A percentile compares a stretch with the other conserved stretches of the same genome.
phyloP scores from a whole-genome alignment of 768 basidiomycete species.

The Leccinum olivaceopallidum region DNA sequence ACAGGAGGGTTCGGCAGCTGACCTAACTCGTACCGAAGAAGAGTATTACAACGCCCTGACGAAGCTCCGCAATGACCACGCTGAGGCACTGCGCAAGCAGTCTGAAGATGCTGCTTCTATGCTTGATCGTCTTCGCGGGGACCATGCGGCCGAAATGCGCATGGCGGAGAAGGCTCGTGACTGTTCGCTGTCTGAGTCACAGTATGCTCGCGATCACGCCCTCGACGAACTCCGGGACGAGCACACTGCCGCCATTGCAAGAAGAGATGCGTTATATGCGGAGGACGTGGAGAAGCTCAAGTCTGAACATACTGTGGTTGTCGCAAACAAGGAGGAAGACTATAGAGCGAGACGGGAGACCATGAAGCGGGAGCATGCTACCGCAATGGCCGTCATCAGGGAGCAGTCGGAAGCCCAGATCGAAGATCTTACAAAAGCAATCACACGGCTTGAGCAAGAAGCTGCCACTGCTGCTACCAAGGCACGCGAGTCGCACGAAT shows the following conservation, averaged over 20 bases:
- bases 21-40: slow-evolving; percentile 70
- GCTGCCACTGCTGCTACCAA: slow-evolving; percentile 36
- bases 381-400: slow-evolving; percentile 30
- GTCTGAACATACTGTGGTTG: slow-evolving; percentile 55
- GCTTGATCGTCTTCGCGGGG: slow-evolving; percentile 72
- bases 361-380: slow-evolving; percentile 38
- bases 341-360: slow-evolving; percentile 40
- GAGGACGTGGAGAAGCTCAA: slow-evolving; percentile 69
- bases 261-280: slow-evolving; percentile 63
- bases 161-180: slow-evolving; percentile 75
- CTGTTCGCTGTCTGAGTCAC: slow-evolving; percentile 72
- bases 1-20: slow-evolving; percentile 56
- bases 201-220: slow-evolving; percentile 61
- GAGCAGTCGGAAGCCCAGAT: slow-evolving; percentile 45
- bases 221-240: slow-evolving; percentile 72
- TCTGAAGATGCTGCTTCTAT: slow-evolving; percentile 57
- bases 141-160: slow-evolving; percentile 72
- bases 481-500: slow-evolving; percentile 49
- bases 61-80: slow-evolving; percentile 73
- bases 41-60: slow-evolving; percentile 82
- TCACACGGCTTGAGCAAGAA: slow-evolving; percentile 52
- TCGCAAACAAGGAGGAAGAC: slow-evolving; percentile 61
- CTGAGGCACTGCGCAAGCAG: slow-evolving; percentile 61
- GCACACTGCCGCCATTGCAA: slow-evolving; percentile 61
- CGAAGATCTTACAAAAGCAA: slow-evolving; percentile 60